phyloP scores from a whole-genome alignment of 1,284 basidiomycete species.

The Apiotrichum sp. region DNA sequence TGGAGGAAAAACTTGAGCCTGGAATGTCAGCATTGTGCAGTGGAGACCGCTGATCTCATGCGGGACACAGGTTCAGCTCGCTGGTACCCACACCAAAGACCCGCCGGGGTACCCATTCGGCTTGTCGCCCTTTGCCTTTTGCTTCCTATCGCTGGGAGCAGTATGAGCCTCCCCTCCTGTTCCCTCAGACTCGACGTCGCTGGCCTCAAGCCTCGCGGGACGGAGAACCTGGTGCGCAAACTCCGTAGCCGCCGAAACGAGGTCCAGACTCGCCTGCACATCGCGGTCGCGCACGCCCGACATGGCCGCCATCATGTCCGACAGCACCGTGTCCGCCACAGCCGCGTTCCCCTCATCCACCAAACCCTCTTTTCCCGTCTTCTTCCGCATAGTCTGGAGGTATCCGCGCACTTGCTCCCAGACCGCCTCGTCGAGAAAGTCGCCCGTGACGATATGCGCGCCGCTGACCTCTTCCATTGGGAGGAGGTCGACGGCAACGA shows the following conservation, averaged over 20 bases:
- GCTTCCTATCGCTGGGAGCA: neutral
- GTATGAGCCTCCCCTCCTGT: neutral
- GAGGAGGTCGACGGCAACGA: conserved; percentile 69
- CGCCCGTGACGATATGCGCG: conserved; percentile 61
- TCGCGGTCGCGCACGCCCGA: conserved; percentile 42
- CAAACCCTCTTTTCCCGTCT: neutral
- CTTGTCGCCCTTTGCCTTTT: neutral
- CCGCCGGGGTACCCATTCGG: conserved; percentile 29
- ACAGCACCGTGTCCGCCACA: conserved; percentile 44
- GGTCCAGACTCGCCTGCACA: conserved; percentile 37
- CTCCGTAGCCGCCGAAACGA: conserved; percentile 40
- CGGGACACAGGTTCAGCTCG: too few species aligned
- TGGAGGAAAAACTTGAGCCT: conserved; percentile 43
- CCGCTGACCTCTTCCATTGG: conserved; percentile 62
- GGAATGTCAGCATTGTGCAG: conserved; percentile 3
- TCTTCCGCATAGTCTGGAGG: conserved; percentile 1
- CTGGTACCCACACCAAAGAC: conserved; percentile 41
- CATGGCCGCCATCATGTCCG: conserved; percentile 50
- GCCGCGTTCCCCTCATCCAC: neutral
- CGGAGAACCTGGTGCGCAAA: conserved; percentile 36
- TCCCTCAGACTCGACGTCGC: neutral
- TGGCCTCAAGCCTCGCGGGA: neutral
- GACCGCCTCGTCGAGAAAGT: conserved; percentile 64
- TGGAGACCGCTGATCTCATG: too few species aligned
- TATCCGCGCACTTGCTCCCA: conserved; percentile 47